phyloP scores from a whole-genome alignment of 2,329 filamentous ascomycete genomes.

The Purpureocillium lavendulum region DNA sequence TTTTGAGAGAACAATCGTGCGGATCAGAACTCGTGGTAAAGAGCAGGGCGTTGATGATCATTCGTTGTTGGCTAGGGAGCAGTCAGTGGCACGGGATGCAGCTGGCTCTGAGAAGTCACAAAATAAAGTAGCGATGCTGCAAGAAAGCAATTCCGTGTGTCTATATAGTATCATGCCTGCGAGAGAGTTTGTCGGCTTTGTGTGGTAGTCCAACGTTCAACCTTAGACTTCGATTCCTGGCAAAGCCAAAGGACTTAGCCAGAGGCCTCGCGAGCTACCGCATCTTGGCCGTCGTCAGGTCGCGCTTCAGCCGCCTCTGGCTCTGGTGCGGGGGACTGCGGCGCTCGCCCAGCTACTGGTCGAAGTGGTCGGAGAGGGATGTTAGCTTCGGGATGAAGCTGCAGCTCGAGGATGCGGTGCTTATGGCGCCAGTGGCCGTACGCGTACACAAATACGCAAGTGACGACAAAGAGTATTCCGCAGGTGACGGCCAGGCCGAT shows the following conservation, averaged over 20 bases:
- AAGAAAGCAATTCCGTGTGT: no score
- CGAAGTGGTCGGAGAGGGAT: background rate
- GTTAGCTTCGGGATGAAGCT: background rate
- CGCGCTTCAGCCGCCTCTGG: no score
- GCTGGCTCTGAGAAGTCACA: background rate
- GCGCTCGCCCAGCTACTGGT: background rate
- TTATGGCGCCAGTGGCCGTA: conserved; percentile 3
- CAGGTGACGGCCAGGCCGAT: conserved; percentile 1
- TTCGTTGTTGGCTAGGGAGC: no score
- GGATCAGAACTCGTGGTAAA: no score
- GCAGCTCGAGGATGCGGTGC: background rate
- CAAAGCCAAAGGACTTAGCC: no score
- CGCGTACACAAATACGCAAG: background rate
- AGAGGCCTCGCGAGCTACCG: no score
- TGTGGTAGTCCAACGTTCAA: no score
- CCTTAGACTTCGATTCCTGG: no score
- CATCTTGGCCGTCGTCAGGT: no score
- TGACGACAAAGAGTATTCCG: conserved; percentile 3
- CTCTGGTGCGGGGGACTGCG: no score
- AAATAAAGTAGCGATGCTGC: background rate
- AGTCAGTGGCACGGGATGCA: background rate
- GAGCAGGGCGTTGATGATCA: no score
- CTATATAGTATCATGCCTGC: background rate
- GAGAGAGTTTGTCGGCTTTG: background rate
- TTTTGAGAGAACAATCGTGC: no score